A percentile compares a stretch with the other conserved stretches of the same genome.
Evolutionary conservation across 176 grass and related monocot genomes (phyloP).

Genomic region (Tuctoria greenei): DNA sequence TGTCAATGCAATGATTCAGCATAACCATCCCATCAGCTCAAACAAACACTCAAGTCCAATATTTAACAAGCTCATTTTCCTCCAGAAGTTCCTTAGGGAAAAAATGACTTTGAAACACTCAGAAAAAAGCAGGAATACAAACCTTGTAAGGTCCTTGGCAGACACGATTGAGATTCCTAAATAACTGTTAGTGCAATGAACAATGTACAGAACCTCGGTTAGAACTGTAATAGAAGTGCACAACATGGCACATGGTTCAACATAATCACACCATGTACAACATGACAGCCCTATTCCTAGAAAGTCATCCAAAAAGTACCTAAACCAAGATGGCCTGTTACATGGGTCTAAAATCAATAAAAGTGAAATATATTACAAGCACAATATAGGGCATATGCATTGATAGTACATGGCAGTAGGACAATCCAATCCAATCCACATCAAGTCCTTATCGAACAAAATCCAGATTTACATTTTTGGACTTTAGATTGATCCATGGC

Average conservation of each 20-base stretch:
- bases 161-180: not conserved
- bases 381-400: slow-evolving; percentile 34
- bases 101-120: not conserved
- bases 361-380: slow-evolving; percentile 53
- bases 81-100: too few species aligned
- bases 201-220: slow-evolving; percentile 37
- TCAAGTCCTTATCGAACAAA: not conserved
- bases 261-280: slow-evolving; percentile 66
- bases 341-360: slow-evolving; percentile 37
- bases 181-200: not conserved
- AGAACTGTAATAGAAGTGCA: slow-evolving; percentile 37
- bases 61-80: too few species aligned
- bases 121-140: not conserved
- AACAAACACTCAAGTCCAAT: too few species aligned
- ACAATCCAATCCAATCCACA: slow-evolving; percentile 31
- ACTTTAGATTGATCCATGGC: slow-evolving; percentile 12
- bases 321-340: slow-evolving; percentile 53
- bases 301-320: slow-evolving; percentile 27
- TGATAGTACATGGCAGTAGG: slow-evolving; percentile 31
- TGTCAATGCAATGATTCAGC: too few species aligned
- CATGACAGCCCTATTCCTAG: slow-evolving; percentile 56
- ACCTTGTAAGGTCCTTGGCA: not conserved
- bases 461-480: slow-evolving; percentile 11
- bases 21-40: too few species aligned
- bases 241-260: slow-evolving; percentile 48